Evolutionary conservation across 2,329 filamentous ascomycete species (phyloP).

Genomic region (Talaromyces verruculosus): DNA sequence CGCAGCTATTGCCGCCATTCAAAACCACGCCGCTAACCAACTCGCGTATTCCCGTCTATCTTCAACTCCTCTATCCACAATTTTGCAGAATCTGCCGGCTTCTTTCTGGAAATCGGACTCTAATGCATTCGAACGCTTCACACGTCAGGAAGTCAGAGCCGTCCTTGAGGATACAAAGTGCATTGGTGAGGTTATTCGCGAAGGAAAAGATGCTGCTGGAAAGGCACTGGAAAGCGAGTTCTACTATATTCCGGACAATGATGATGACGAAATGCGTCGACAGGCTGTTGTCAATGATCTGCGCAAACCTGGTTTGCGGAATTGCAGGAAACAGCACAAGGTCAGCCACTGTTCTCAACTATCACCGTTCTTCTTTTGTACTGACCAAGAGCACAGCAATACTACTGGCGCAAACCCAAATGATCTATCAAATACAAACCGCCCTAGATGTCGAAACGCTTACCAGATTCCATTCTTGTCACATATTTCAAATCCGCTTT

Average conservation of each 20-base stretch:
- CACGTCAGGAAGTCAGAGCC: conserved; percentile 63
- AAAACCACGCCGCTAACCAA: conserved; percentile 91
- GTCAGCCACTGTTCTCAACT: conserved; percentile 52
- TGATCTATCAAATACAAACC: conserved; percentile 29
- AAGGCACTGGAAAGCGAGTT: conserved; percentile 94
- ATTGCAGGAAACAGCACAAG: conserved; percentile 96
- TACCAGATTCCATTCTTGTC: conserved; percentile 20
- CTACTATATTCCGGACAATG: conserved; percentile 89
- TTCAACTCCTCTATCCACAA: conserved; percentile 84
- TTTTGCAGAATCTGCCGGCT: conserved; percentile 79
- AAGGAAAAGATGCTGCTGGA: conserved; percentile 94
- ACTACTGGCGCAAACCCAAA: conserved; percentile 68
- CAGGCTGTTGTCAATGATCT: conserved; percentile 82
- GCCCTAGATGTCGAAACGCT: background rate
- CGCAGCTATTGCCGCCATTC: conserved; percentile 34
- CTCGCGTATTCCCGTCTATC: conserved; percentile 91
- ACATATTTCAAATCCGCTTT: conserved; percentile 16
- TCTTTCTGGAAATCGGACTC: conserved; percentile 56
- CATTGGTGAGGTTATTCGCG: conserved; percentile 82
- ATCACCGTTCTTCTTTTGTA: conserved; percentile 11
- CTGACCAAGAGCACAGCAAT: conserved; percentile 56
- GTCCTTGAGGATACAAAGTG: conserved; percentile 74
- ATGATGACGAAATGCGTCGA: conserved; percentile 73
- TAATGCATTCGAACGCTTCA: conserved; percentile 49
- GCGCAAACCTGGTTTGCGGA: conserved; percentile 82